Conservation (phyloP, 345 rosid species). For the Corymbia maculata region DNA sequence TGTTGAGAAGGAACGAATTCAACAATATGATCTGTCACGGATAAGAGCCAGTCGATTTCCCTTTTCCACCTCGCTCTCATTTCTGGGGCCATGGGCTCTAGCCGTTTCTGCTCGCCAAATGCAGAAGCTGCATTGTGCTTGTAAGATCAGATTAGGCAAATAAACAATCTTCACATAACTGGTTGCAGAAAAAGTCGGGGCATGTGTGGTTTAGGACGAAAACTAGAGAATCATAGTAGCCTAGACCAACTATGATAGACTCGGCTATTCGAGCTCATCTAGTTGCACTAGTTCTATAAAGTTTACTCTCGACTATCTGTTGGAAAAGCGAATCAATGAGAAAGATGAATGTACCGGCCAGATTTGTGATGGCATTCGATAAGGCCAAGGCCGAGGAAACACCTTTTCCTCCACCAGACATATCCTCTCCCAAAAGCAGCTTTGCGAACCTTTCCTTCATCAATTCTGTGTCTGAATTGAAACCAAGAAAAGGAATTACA, state of each 20-base stretch:
- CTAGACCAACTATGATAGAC: neutral
- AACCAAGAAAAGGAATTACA: neutral
- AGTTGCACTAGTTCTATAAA: neutral
- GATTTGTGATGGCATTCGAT: constrained; percentile 35
- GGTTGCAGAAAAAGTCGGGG: neutral
- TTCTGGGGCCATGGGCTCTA: constrained; percentile 60
- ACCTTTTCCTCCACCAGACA: constrained; percentile 74
- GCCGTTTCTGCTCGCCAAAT: constrained; percentile 16
- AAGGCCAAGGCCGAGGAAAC: constrained; percentile 70
- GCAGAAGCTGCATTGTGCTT: constrained; percentile 15
- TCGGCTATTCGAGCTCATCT: neutral
- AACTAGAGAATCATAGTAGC: neutral
- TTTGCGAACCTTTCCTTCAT: constrained; percentile 60
- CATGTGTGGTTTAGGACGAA: neutral
- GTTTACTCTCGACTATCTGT: neutral
- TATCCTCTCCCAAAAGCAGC: constrained; percentile 63
- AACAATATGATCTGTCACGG: constrained; percentile 60
- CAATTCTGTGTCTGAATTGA: constrained; percentile 38
- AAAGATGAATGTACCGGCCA: constrained; percentile 4
- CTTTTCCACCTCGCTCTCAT: constrained; percentile 50
- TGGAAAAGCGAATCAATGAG: neutral
- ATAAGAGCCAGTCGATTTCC: constrained; percentile 64
- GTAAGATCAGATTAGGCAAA: neutral
- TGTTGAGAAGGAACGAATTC: constrained; percentile 65
- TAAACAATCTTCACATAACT: neutral